These are phyloP conservation scores for Oxytropis ochrocephala DNA, from an alignment of 306 rosid species.

Conservation along the genomic window DNA sequence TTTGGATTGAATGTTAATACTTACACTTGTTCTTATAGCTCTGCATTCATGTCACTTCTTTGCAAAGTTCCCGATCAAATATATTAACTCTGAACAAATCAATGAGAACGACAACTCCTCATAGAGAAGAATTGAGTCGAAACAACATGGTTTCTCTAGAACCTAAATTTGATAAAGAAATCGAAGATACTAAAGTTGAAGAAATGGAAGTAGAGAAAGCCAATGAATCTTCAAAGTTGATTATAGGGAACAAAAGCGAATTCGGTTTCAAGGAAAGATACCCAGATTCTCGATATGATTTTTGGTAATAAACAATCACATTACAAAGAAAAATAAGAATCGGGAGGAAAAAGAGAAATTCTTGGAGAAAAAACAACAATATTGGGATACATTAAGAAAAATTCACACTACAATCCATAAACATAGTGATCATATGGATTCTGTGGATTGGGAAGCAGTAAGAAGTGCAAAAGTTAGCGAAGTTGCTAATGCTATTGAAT, in stretches of 20 bases:
- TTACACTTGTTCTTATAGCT: slow-evolving; percentile 32
- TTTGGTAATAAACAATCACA: not conserved
- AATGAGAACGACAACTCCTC: not conserved
- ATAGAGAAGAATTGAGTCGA: not conserved
- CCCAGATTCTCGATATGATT: not conserved
- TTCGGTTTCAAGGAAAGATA: not conserved
- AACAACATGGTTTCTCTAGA: not conserved
- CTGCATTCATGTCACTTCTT: slow-evolving; percentile 66
- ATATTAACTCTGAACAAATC: not conserved
- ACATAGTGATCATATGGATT: slow-evolving; percentile 28
- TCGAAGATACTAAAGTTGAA: not conserved
- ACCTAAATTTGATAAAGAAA: not conserved
- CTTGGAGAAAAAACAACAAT: too few relatives aligned
- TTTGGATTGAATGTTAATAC: too few relatives aligned
- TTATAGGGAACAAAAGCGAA: not conserved
- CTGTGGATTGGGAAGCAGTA: slow-evolving; percentile 62
- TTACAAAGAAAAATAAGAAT: not conserved
- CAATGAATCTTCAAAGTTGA: not conserved
- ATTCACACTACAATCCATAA: not conserved
- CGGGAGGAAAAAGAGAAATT: too few relatives aligned
- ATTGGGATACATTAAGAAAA: slow-evolving; percentile 36
- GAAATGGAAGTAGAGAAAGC: not conserved
- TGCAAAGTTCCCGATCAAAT: slow-evolving; percentile 30
- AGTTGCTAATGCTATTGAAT: slow-evolving; percentile 40
- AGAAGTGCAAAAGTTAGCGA: slow-evolving; percentile 24